Conservation (phyloP, 1,139 yeast species). For the Diutina ranongensis region DNA sequence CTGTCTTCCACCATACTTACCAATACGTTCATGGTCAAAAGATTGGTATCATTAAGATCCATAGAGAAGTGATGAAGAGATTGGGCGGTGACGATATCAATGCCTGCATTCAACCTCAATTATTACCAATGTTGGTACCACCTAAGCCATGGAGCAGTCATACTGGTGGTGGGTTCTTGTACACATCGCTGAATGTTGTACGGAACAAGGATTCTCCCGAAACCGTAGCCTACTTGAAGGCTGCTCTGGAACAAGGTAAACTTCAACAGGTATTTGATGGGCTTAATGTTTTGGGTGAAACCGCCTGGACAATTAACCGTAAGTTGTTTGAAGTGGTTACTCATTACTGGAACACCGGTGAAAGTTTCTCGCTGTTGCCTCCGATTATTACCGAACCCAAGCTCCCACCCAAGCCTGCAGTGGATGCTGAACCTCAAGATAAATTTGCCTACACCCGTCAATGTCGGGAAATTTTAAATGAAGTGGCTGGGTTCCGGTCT, state of each 20-base stretch:
- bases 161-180: conserved; percentile 76
- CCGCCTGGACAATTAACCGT: conserved; percentile 89
- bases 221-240: conserved; percentile 75
- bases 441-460: conserved; percentile 57
- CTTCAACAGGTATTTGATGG: conserved; percentile 66
- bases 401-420: conserved; percentile 56
- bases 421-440: conserved; percentile 59
- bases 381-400: conserved; percentile 39
- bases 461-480: conserved; percentile 46
- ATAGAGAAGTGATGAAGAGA: conserved; percentile 52
- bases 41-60: conserved; percentile 73
- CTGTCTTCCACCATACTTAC: conserved; percentile 85
- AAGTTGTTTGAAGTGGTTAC: conserved; percentile 58
- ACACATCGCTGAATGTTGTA: conserved; percentile 50
- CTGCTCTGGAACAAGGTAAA: conserved; percentile 64
- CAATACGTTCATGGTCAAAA: conserved; percentile 71
- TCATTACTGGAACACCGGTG: conserved; percentile 79
- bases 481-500: conserved; percentile 60
- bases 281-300: conserved; percentile 73
- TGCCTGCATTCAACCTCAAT: conserved; percentile 74
- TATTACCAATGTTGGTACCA: conserved; percentile 82
- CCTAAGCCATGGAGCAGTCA: conserved; percentile 82
- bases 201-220: conserved; percentile 84
- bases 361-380: conserved; percentile 74
- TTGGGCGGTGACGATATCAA: conserved; percentile 57